A percentile compares a stretch with the other conserved stretches of the same genome.
These are phyloP conservation scores for Pseudozyma tsukubaensis DNA, from an alignment of 1,284 basidiomycete species.

Conservation along the genomic window DNA sequence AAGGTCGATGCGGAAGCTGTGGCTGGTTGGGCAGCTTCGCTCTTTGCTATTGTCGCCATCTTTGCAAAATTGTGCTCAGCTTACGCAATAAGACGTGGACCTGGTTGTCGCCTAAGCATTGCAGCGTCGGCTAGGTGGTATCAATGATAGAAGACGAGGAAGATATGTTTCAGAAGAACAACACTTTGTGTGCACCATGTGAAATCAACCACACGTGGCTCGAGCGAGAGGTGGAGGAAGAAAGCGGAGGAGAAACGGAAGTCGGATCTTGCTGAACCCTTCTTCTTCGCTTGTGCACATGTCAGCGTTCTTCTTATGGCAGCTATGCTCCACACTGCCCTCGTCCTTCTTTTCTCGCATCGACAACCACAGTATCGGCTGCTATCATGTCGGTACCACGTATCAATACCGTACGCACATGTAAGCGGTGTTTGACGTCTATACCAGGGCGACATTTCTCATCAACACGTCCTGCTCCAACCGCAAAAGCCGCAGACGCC, in stretches of 20 bases:
- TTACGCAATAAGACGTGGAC: no score
- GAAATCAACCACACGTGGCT: background rate
- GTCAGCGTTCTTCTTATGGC: slow-evolving; percentile 2
- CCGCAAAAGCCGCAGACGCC: slow-evolving; percentile 4
- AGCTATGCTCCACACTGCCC: background rate
- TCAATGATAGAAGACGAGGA: background rate
- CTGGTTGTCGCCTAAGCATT: background rate
- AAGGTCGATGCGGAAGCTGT: slow-evolving; percentile 77
- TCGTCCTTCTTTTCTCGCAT: background rate
- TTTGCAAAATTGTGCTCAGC: background rate
- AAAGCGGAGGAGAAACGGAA: background rate
- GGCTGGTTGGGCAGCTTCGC: background rate
- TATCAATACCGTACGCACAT: background rate
- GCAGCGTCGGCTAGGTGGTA: background rate
- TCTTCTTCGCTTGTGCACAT: background rate
- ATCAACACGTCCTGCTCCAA: background rate
- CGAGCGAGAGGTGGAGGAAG: background rate
- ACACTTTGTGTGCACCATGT: background rate
- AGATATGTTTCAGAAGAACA: slow-evolving; percentile 6
- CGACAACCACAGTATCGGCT: background rate
- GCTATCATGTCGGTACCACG: background rate
- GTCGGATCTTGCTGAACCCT: slow-evolving; percentile 4
- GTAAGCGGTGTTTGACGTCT: background rate
- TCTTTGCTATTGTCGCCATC: background rate
- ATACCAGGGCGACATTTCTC: slow-evolving; percentile 3